Evolutionary conservation across 2,329 filamentous ascomycete species (phyloP), one percentile per base, ranked within the genome.

Genomic region (Penicillium polonicum): DNA sequence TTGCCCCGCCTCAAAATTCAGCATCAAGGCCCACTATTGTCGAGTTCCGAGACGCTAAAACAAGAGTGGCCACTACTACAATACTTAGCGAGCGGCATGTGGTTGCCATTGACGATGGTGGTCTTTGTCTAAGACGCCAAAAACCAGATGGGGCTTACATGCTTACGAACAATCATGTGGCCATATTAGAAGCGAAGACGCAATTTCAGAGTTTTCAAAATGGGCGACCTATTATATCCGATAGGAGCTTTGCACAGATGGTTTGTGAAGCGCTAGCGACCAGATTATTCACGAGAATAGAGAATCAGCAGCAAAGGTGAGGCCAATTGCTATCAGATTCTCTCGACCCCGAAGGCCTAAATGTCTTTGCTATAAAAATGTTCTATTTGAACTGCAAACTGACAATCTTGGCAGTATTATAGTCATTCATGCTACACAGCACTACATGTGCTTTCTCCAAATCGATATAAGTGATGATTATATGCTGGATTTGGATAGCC

Each of bases 1-100:
- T 17, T 58, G 55, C 36, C 52, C 46, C 48, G 52, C 55, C 55
- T 36, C 52, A 60, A 23, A 13, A 53, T 21, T 43, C 48, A 6
- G 36, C 13, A 4, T 9, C 17, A 2, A 23, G 13, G n/a, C 29
- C 42, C 3, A 52, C 15, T 27, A 43, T 60, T 43, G 48, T 60
- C 6, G 58, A 60, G 29, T 60, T 60, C 44, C 48, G 51, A 41
- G 55, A 60, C 31, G 42, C 58, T 17, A 60, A 60, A 55, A 45
- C 15, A 43, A 51, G 58, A 27, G 25, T 55, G 15, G 31, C 46
- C n/a, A 38, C 51, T 35, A 29, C 3, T 13, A 58, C 55, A 17
- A 3, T 27, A 1, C 17, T 27, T 19, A 8, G 10, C 15, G 36
- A 44, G 2, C 46, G 25, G 41, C 36, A 35, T 15, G 48, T 58